phyloP scores from a whole-genome alignment of 345 rosid species.

The Brassica carinata region DNA sequence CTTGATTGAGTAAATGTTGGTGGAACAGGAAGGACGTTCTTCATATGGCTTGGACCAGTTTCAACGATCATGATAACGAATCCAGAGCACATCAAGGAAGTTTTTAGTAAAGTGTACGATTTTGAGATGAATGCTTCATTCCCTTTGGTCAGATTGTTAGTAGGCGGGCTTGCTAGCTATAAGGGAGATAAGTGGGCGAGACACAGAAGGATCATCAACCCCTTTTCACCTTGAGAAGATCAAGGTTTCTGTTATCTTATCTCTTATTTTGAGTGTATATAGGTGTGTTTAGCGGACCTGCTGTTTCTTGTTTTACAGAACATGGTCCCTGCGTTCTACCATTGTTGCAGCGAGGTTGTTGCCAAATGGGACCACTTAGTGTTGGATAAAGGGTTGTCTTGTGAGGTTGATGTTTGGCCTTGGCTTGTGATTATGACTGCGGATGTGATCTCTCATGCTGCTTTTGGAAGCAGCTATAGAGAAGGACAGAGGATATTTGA shows the following conservation, averaged over 20 bases:
- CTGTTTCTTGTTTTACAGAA: not conserved
- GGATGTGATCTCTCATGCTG: not conserved
- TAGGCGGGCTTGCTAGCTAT: not conserved
- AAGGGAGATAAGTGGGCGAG: not conserved
- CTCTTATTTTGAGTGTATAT: not conserved
- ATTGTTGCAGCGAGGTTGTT: not conserved
- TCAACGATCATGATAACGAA: not conserved
- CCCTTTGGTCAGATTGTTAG: not conserved
- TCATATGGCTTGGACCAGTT: not conserved
- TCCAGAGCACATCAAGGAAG: not conserved
- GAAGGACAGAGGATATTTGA: conserved; percentile 1
- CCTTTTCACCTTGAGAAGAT: not conserved
- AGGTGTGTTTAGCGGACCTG: not conserved
- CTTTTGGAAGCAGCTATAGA: not conserved
- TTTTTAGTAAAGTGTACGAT: not conserved
- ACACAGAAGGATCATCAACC: not conserved
- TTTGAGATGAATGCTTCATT: not conserved
- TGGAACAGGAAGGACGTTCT: not conserved
- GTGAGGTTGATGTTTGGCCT: not conserved
- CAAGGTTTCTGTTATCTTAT: not conserved
- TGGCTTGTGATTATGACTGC: not conserved
- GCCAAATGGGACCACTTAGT: not conserved
- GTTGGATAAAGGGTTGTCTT: not conserved
- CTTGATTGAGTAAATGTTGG: not conserved
- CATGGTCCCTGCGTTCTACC: not conserved